Evolutionary conservation across 2,329 filamentous ascomycete genomes (phyloP).

Genomic region (Fusarium phyllophilum): DNA sequence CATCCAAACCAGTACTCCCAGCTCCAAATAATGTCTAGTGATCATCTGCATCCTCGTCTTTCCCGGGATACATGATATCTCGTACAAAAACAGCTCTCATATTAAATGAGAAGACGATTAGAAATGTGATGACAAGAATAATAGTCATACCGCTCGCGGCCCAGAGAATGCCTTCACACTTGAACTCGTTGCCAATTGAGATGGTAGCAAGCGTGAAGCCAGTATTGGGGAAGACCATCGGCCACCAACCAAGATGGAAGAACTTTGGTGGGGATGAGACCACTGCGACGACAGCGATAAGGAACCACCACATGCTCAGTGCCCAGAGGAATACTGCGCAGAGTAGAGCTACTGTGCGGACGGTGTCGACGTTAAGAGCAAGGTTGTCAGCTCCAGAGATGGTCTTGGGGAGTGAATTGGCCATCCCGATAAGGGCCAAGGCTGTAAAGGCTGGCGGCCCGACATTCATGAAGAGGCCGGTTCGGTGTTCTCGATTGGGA

Average conservation of each 20-base stretch:
- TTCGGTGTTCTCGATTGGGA: constrained; percentile 68
- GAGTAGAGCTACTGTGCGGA: constrained; percentile 59
- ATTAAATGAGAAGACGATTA: constrained; percentile 56
- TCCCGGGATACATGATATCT: constrained; percentile 66
- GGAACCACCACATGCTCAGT: constrained; percentile 68
- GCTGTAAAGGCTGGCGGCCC: constrained; percentile 78
- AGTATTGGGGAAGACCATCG: constrained; percentile 70
- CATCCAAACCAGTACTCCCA: constrained; percentile 7
- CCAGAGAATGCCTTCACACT: constrained; percentile 58
- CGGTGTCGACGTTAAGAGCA: constrained; percentile 53
- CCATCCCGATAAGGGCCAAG: constrained; percentile 75
- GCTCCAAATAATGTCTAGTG: constrained; percentile 43
- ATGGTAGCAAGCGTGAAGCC: constrained; percentile 69
- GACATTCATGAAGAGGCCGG: constrained; percentile 81
- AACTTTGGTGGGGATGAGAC: constrained; percentile 55
- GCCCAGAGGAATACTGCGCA: constrained; percentile 72
- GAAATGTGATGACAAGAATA: constrained; percentile 54
- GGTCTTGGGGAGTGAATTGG: constrained; percentile 54
- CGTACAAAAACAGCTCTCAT: constrained; percentile 60
- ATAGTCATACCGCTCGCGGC: constrained; percentile 62
- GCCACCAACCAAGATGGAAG: constrained; percentile 73
- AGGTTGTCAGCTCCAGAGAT: constrained; percentile 58
- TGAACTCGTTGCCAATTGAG: constrained; percentile 60
- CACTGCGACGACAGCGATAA: constrained; percentile 50
- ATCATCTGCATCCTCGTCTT: constrained; percentile 64